Base-by-base conservation (phyloP, 768 basidiomycete species). In the Nidularia sp. region DNA sequence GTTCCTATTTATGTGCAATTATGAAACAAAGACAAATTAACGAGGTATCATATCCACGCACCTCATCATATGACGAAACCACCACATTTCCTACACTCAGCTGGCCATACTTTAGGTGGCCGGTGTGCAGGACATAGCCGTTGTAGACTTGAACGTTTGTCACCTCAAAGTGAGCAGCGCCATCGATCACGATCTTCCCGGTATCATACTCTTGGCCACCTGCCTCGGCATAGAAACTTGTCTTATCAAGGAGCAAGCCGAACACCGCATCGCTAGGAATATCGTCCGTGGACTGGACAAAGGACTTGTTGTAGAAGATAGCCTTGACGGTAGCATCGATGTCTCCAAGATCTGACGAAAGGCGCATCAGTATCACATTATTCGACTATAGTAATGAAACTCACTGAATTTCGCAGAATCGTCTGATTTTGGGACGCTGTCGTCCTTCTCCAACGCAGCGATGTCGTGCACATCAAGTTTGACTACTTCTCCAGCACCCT, bases 191-290 rank as follows among this genome's bases (percentile, higher is more conserved):
- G 57, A 99, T 91, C 60, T 88, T 90, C 50, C 97, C 97, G 0
- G 92, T 98, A 66, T 99, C 97, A 61, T 90, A 85, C 70, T 98
- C 96, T 65, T 99, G 97, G 29, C 97, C 97, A 61, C 97, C 97
- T 35, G 93, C 80, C 71, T 99, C 97, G 5, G 97, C 95, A 57
- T 99, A 99, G 70, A 98, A 98, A 71, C 88, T 93, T 3, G 97
- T 98, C 44, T 80, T 80, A 71, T 98, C 91, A 47, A 99, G 85
- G 31, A 99, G 66, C 47, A 99, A 62, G 42, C 97, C 97, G 65
- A 99, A 92, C 5, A 77, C 68, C 4, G 80, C 67, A 54, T 76
- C 82, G n/a, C 79, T 72, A 0, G 89, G 81, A 44, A 96, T 79
- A 39, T 72, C 71, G 34, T 71, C 64, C 3, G 94, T 91, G 0